Percentiles rank a stretch among this genome's conserved stretches.
These are phyloP conservation scores for Wickerhamomyces tratensis DNA, from an alignment of 805 yeast species.

Conservation along the genomic window DNA sequence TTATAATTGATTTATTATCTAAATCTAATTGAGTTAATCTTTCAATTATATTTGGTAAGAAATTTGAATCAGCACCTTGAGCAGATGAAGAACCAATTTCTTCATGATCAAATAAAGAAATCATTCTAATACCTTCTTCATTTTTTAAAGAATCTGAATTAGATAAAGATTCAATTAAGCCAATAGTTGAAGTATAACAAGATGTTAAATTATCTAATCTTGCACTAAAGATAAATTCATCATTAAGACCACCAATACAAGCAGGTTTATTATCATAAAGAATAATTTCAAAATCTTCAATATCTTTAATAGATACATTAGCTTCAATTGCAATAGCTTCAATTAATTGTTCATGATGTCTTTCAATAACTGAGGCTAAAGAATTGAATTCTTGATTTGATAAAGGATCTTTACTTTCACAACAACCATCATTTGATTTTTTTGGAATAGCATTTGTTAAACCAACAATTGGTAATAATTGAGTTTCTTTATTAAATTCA, in stretches of 20 bases:
- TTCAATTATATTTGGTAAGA: conserved; percentile 68
- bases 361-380: conserved; percentile 49
- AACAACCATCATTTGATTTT: conserved; percentile 31
- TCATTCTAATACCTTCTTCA: conserved; percentile 55
- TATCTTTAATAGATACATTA: conserved; percentile 37
- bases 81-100: conserved; percentile 92
- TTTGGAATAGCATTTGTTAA: conserved; percentile 27
- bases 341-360: conserved; percentile 71
- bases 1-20: conserved; percentile 22
- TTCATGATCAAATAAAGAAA: conserved; percentile 90
- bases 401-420: conserved; percentile 35
- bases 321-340: conserved; percentile 61
- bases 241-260: conserved; percentile 76
- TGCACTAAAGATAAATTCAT: conserved; percentile 87
- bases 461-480: conserved; percentile 82
- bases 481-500: conserved; percentile 84
- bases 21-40: conserved; percentile 47
- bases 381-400: conserved; percentile 52
- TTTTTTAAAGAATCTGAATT: conserved; percentile 24
- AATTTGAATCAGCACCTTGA: conserved; percentile 94
- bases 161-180: conserved; percentile 45
- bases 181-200: conserved; percentile 72
- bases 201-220: conserved; percentile 87
- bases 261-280: conserved; percentile 81
- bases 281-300: conserved; percentile 85